Percentiles rank a stretch among this genome's conserved stretches.
phyloP scores from a whole-genome alignment of 257 asterid genomes.

The Plantago elongata region DNA sequence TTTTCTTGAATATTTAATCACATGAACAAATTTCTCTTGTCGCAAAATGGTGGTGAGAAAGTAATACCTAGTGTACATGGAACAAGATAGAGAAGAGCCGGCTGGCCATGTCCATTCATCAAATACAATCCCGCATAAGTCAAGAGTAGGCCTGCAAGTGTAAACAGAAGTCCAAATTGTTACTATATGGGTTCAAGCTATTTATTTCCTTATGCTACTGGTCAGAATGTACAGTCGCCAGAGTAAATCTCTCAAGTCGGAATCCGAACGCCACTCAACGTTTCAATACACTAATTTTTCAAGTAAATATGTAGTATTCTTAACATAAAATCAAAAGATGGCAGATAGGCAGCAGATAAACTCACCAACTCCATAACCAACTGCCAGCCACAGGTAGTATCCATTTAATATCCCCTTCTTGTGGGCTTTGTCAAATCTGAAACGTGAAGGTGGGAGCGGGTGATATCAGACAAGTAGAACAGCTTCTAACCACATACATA shows the following conservation, averaged over 20 bases:
- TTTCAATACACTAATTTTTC: neutral
- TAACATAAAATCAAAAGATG: neutral
- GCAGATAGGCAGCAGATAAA: conserved; percentile 16
- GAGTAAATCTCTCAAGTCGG: too few relatives aligned
- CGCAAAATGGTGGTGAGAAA: conserved; percentile 11
- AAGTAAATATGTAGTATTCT: neutral
- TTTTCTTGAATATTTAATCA: neutral
- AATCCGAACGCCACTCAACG: neutral
- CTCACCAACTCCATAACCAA: conserved; percentile 92
- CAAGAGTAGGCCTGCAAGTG: conserved; percentile 70
- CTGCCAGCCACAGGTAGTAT: conserved; percentile 75
- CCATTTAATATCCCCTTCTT: conserved; percentile 62
- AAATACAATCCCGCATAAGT: conserved; percentile 80
- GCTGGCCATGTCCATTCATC: conserved; percentile 95
- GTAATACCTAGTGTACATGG: conserved; percentile 82
- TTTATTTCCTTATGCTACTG: neutral
- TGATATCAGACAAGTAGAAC: conserved; percentile 16
- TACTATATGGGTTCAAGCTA: neutral
- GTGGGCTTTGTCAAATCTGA: conserved; percentile 87
- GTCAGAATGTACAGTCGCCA: neutral
- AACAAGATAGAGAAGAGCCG: conserved; percentile 91
- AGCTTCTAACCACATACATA: neutral
- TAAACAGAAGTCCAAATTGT: conserved; percentile 22
- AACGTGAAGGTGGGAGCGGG: conserved; percentile 13
- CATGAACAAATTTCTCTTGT: neutral